These are phyloP conservation scores for Avena atlantica DNA, from an alignment of 176 grass and related monocot genomes.

Conservation along the genomic window DNA sequence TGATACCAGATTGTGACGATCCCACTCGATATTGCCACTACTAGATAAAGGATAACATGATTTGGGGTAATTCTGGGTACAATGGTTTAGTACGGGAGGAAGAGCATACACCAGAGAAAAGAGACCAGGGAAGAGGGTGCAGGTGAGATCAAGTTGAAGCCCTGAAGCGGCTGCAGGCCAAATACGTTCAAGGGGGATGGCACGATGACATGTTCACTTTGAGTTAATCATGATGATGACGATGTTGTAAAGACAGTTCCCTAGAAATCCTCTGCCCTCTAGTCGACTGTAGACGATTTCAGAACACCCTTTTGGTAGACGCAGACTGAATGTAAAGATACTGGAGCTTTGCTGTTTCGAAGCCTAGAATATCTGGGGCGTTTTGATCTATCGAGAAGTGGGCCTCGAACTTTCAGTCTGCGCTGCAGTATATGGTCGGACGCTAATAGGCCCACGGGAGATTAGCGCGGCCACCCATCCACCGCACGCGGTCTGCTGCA, in stretches of 20 bases:
- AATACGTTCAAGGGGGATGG: conserved; percentile 63
- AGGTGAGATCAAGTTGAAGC: conserved; percentile 42
- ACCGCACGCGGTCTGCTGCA: too few species aligned
- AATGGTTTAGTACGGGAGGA: too few species aligned
- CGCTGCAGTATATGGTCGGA: background rate
- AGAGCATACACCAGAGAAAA: too few species aligned
- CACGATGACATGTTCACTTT: conserved; percentile 42
- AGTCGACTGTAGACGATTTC: background rate
- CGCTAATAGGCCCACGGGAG: background rate
- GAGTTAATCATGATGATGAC: conserved; percentile 13
- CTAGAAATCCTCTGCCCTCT: background rate
- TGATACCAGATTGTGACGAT: too few species aligned
- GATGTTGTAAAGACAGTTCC: conserved; percentile 22
- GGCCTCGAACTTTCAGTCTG: background rate
- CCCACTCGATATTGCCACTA: too few species aligned
- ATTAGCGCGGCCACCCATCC: background rate
- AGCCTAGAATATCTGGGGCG: too few species aligned
- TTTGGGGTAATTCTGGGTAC: too few species aligned
- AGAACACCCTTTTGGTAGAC: background rate
- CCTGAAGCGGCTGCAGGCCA: conserved; percentile 56
- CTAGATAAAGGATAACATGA: too few species aligned
- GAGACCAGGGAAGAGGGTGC: too few species aligned
- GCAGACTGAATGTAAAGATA: background rate
- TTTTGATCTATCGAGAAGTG: too few species aligned
- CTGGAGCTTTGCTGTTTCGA: too few species aligned